phyloP scores from a whole-genome alignment of 495 filamentous ascomycete genomes.

The Baudoinia panamericana region DNA sequence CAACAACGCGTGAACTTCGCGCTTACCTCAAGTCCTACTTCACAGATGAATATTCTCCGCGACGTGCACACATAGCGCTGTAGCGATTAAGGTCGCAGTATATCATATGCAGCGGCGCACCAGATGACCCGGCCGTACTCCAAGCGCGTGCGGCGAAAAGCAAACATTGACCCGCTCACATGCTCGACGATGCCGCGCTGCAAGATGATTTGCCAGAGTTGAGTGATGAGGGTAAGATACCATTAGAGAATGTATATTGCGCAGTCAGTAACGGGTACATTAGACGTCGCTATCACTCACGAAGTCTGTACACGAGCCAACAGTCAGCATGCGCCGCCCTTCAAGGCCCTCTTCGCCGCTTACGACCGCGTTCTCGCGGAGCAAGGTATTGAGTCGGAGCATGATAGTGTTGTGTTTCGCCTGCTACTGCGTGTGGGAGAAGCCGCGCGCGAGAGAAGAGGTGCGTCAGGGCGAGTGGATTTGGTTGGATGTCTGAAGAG shows the following conservation, averaged over 20 bases:
- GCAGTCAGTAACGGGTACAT: neutral
- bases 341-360: slow-evolving; percentile 65
- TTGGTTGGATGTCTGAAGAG: slow-evolving; percentile 56
- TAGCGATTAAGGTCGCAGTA: too few relatives aligned
- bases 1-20: slow-evolving; percentile 7
- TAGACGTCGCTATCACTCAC: slow-evolving; percentile 69
- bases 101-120: slow-evolving; percentile 11
- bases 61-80: too few relatives aligned
- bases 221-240: slow-evolving; percentile 50
- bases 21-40: too few relatives aligned
- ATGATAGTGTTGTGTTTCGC: slow-evolving; percentile 61
- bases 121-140: slow-evolving; percentile 21
- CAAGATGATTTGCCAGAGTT: slow-evolving; percentile 36
- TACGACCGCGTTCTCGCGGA: slow-evolving; percentile 60
- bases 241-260: neutral
- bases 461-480: slow-evolving; percentile 24
- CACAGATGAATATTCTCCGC: too few relatives aligned
- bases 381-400: slow-evolving; percentile 53
- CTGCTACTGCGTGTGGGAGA: slow-evolving; percentile 72
- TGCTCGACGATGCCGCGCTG: slow-evolving; percentile 21
- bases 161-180: slow-evolving; percentile 2
- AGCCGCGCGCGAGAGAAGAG: slow-evolving; percentile 16
- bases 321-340: slow-evolving; percentile 51
- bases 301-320: slow-evolving; percentile 63
- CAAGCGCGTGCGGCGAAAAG: slow-evolving; percentile 20